Conservation (phyloP, 106 monocot genomes). For the Platanthera guangdongensis region DNA sequence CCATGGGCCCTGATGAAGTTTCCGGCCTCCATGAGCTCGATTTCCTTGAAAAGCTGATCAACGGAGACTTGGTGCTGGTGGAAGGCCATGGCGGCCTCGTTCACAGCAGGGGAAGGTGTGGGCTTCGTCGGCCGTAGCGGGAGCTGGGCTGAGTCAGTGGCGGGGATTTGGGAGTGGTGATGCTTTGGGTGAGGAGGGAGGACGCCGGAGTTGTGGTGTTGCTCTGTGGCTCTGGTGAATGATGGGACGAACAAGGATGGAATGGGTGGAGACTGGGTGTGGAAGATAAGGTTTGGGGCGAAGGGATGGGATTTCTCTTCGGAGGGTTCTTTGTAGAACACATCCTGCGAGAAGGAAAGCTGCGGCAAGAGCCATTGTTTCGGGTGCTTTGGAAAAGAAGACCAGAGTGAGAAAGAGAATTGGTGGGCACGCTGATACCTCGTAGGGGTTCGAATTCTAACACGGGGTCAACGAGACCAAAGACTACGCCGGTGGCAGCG, state of each 20-base stretch:
- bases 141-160: background rate
- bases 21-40: conserved; percentile 68
- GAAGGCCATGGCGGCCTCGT: conserved; percentile 4
- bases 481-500: conserved; percentile 1
- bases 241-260: conserved; percentile 5
- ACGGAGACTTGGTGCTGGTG: conserved; percentile 43
- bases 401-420: conserved; percentile 9
- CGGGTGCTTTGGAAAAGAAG: conserved; percentile 1
- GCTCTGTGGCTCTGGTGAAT: background rate
- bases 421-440: background rate
- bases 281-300: background rate
- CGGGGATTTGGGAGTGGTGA: background rate
- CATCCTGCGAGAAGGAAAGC: background rate
- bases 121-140: conserved; percentile 13
- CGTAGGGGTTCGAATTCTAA: conserved; percentile 19
- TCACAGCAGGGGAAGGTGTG: background rate
- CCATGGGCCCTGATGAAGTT: conserved; percentile 62
- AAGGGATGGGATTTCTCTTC: conserved; percentile 2
- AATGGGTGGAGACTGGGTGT: background rate
- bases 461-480: conserved; percentile 17
- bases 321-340: conserved; percentile 8
- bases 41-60: conserved; percentile 74
- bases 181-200: conserved; percentile 11
- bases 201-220: background rate
- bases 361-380: conserved; percentile 4